Base-by-base conservation (phyloP, 306 rosid species). In the Fragaria nilgerrensis region DNA sequence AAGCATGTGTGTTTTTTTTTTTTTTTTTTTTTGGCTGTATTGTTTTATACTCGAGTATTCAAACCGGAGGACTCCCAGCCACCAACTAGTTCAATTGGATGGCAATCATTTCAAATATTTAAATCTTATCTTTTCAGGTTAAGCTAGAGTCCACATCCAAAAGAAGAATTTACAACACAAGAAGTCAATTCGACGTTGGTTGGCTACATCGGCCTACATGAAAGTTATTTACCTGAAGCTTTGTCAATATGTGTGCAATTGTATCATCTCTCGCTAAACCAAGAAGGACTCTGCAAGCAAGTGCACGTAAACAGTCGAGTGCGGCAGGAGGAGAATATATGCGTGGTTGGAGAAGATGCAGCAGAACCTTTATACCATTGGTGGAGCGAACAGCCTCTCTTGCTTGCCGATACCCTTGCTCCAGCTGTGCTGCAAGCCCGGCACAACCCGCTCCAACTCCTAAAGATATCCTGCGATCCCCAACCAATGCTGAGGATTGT, bases 181-280 rank as follows among this genome's bases (percentile, higher is more conserved):
- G n/a, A 43, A 37, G 34, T 61, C 39, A 74, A 66, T 56, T 53
- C 25, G 73, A 61, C 37, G 5, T 11, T 65, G 29, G 29, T 19
- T 12, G 62, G 62, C 27, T 20, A 55, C 29, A 55, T n/a, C 27
- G 3, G 62, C 27, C 62, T 2, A 36, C 29, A 22, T 19, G 78
- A 7, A 44, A 70, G 55, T 36, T 69, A 64, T 37, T 70, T 81
- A 96, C 99, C 99, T 96, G 99, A 77, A 96, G 98, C 81, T 88
- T 96, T 52, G 99, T 96, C 87, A 96, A 86, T 85, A 93, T 96
- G 79, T 96, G 98, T 2, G 99, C 99, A 80, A 96, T 92, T 7
- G 94, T 76, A 85, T 92, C 89, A 81, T 96, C 99, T 84, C 98
- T 92, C 37, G 99, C 99, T 83, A 96, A 87, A 68, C 99, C 99